Conservation (phyloP, 176 grass and related monocot species). For the Zoysia pacifica region DNA sequence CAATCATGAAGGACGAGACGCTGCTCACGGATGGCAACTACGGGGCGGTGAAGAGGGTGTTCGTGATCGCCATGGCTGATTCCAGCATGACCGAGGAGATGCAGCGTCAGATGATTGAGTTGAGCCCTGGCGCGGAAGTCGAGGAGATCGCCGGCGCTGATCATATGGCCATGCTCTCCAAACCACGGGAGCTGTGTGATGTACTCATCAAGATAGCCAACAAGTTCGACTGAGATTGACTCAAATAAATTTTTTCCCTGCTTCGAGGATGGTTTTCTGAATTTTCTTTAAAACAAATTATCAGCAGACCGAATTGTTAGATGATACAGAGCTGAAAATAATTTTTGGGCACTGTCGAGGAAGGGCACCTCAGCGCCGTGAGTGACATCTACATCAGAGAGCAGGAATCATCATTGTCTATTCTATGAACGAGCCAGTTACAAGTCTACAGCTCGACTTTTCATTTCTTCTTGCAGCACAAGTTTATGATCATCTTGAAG, state of each 20-base stretch:
- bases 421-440: background rate
- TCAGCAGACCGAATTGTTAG: too few relatives aligned
- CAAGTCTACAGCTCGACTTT: background rate
- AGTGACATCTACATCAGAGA: too few relatives aligned
- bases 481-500: constrained; percentile 31
- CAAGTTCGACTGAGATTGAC: background rate
- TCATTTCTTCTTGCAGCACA: constrained; percentile 22
- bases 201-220: constrained; percentile 30
- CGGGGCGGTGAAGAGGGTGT: constrained; percentile 52
- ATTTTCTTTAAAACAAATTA: too few relatives aligned
- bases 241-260: too few relatives aligned
- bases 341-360: too few relatives aligned
- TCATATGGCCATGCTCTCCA: constrained; percentile 63
- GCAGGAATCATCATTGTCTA: background rate
- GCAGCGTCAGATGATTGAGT: constrained; percentile 41
- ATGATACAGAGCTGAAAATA: too few relatives aligned
- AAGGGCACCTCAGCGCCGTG: too few relatives aligned
- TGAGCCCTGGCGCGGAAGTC: constrained; percentile 40
- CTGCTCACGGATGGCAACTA: constrained; percentile 44
- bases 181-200: constrained; percentile 40
- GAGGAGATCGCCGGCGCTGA: constrained; percentile 50
- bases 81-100: constrained; percentile 5
- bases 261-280: too few relatives aligned
- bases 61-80: constrained; percentile 54
- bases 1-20: constrained; percentile 28